phyloP scores from a whole-genome alignment of 305 asterid genomes.

The Fraxinus ornus region DNA sequence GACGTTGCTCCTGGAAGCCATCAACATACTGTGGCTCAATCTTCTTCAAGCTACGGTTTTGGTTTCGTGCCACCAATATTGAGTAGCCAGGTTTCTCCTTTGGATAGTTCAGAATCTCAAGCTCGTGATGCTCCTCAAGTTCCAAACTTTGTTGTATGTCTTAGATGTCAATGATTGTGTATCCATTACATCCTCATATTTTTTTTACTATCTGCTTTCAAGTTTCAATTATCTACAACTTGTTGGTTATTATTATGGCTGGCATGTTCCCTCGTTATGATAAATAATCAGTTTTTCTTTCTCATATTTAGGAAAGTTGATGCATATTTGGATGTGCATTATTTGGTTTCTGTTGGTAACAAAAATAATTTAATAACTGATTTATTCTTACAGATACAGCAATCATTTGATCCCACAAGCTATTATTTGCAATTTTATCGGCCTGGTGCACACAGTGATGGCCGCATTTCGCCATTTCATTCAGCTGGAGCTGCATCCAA shows the following conservation, averaged over 20 bases:
- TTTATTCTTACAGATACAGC: constrained; percentile 62
- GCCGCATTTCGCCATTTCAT: constrained; percentile 79
- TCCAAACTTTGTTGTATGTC: constrained; percentile 71
- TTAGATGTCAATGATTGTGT: constrained; percentile 12
- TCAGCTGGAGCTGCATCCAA: constrained; percentile 64
- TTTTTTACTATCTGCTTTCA: background rate
- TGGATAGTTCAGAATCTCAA: constrained; percentile 68
- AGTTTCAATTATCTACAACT: background rate
- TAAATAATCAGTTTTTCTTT: constrained; percentile 4
- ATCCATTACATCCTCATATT: constrained; percentile 2
- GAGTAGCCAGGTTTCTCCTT: constrained; percentile 54
- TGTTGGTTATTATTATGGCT: background rate
- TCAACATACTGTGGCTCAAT: constrained; percentile 50
- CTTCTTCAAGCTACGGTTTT: constrained; percentile 56
- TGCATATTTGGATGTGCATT: constrained; percentile 11
- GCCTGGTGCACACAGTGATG: constrained; percentile 65
- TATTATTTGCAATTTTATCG: constrained; percentile 77
- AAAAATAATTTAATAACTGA: background rate
- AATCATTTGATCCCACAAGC: constrained; percentile 71
- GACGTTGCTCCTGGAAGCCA: constrained; percentile 58
- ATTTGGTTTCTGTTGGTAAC: background rate
- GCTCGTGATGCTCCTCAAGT: constrained; percentile 65
- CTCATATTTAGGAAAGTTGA: background rate
- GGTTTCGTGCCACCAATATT: constrained; percentile 63
- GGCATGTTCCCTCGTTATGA: background rate